Evolutionary conservation across 2,329 filamentous ascomycete species (phyloP), one percentile per base, ranked within the genome.

Genomic region (Penicillium glabrum): DNA sequence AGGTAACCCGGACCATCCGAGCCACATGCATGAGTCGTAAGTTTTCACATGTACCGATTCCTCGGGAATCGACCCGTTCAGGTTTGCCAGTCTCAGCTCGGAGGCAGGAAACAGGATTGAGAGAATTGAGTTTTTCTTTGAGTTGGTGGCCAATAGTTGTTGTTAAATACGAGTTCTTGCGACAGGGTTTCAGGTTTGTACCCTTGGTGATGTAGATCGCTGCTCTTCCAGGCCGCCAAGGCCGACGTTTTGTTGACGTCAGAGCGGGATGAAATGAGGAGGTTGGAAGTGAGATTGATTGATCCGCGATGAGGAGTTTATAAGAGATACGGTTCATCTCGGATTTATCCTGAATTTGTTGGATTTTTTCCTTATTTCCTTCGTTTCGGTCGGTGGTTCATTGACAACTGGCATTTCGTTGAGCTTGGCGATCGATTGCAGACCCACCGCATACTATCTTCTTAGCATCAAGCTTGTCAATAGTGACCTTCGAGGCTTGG

Each of bases 191-290:
- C 56, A 46, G 31, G 60, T 63, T 63, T 63, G 47, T 45, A 33
- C 33, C 33, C 31, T 33, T 29, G 41, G 24, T 39, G 23, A 45
- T 27, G 57, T 19, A 47, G 60, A 61, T 62, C 60, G 56, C 52
- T 61, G 46, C 61, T 61, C 21, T 54, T 56, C 37, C 39, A 49
- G 27, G 55, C 21, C 24, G 61, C 60, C 60, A 57, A 62, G 58
- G 19, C 26, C 51, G 54, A 56, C 48, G 56, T 49, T 56, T 24
- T 13, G 16, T 61, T 64, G 61, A 64, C 62, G 61, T 64, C 62
- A 64, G 61, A 51, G 59, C 57, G 59, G 61, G 54, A 62, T 46
- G n/a, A 53, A 37, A 57, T 19, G 50, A 59, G 53, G 56, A 54
- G 58, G 58, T 53, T 59, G 51, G 61, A 47, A 46, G 33, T 53